These are phyloP conservation scores for Penicillium atrosanguineum DNA, from an alignment of 495 filamentous ascomycete species.

Conservation along the genomic window DNA sequence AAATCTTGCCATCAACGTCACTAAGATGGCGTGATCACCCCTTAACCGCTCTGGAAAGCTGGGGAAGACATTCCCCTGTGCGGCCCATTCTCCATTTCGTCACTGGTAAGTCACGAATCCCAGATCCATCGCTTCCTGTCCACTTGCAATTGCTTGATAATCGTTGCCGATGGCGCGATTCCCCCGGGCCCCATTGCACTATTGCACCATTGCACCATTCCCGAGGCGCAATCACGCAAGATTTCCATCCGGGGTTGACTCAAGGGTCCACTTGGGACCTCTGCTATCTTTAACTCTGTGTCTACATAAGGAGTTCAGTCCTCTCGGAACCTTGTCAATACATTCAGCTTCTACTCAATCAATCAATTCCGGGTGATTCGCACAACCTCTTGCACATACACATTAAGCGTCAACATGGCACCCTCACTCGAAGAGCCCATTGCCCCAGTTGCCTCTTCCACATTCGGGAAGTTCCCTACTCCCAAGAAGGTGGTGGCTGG, in stretches of 20 bases:
- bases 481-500: slow-evolving; percentile 17
- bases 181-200: slow-evolving; percentile 7
- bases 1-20: slow-evolving; percentile 28
- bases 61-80: not conserved
- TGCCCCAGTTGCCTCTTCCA: slow-evolving; percentile 12
- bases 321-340: slow-evolving; percentile 12
- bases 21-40: slow-evolving; percentile 26
- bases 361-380: not conserved
- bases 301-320: slow-evolving; percentile 11
- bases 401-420: slow-evolving; percentile 23
- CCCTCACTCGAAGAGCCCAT: slow-evolving; percentile 34
- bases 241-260: slow-evolving; percentile 22
- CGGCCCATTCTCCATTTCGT: slow-evolving; percentile 7
- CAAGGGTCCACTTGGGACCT: slow-evolving; percentile 9
- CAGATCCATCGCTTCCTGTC: not conserved
- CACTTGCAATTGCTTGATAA: slow-evolving; percentile 17
- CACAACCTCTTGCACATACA: not conserved
- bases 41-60: slow-evolving; percentile 4
- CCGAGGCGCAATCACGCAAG: slow-evolving; percentile 14
- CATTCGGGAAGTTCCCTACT: slow-evolving; percentile 13
- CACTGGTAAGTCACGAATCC: slow-evolving; percentile 5
- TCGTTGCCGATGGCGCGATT: slow-evolving; percentile 34
- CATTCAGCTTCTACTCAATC: slow-evolving; percentile 6
- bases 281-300: not conserved
- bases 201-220: not conserved